A percentile compares a stretch with the other conserved stretches of the same genome.
phyloP scores from a whole-genome alignment of 2,329 filamentous ascomycete species.

The Ophiostoma triangulosporum region DNA sequence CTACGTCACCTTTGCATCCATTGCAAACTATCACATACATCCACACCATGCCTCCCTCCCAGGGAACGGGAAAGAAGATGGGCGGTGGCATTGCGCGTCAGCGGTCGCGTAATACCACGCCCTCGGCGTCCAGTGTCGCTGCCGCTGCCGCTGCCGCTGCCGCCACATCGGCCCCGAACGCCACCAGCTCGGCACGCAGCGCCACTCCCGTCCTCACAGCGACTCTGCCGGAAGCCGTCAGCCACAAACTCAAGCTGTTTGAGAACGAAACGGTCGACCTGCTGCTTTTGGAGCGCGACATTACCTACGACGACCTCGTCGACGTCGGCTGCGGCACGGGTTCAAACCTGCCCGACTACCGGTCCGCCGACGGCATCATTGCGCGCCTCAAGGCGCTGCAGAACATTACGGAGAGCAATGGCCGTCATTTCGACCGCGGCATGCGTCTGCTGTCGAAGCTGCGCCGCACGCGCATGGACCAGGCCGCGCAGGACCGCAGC shows the following conservation, averaged over 20 bases:
- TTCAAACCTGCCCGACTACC: conserved; percentile 48
- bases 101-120: conserved; percentile 67
- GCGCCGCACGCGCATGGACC: conserved; percentile 48
- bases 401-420: conserved; percentile 53
- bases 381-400: conserved; percentile 50
- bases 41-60: background rate
- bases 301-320: conserved; percentile 56
- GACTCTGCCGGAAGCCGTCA: conserved; percentile 40
- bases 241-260: conserved; percentile 38
- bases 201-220: conserved; percentile 22
- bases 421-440: conserved; percentile 54
- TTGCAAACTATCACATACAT: background rate
- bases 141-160: conserved; percentile 3
- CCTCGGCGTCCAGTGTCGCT: conserved; percentile 25
- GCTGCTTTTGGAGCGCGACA: conserved; percentile 10
- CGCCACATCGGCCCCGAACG: conserved; percentile 15
- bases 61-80: conserved; percentile 46
- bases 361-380: conserved; percentile 49
- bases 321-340: conserved; percentile 40
- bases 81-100: conserved; percentile 47
- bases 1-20: background rate
- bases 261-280: conserved; percentile 45
- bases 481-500: conserved; percentile 30
- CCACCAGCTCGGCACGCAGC: conserved; percentile 17
- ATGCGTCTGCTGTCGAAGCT: conserved; percentile 57